Evolutionary conservation across 805 yeast species (phyloP).

Genomic region (Vanderwaltozyma polyspora): DNA sequence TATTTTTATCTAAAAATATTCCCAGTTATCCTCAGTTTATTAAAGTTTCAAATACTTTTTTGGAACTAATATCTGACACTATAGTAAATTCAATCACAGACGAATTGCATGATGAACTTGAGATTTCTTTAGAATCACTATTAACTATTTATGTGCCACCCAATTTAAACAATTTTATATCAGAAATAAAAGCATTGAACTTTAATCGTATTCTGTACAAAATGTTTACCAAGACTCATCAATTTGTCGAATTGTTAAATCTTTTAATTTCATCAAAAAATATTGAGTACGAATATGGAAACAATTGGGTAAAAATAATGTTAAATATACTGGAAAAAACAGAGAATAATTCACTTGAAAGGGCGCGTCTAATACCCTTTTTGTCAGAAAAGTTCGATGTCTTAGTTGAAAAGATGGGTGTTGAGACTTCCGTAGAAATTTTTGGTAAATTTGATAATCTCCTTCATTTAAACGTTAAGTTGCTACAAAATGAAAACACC

Average conservation of each 20-base stretch:
- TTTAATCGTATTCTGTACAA: slow-evolving; percentile 16
- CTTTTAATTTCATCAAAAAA: slow-evolving; percentile 1
- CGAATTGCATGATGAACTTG: slow-evolving; percentile 28
- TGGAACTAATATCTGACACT: slow-evolving; percentile 37
- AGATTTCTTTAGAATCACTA: slow-evolving; percentile 62
- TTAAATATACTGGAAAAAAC: background rate
- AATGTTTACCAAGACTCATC: slow-evolving; percentile 12
- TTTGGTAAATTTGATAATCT: slow-evolving; percentile 12
- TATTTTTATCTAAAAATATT: slow-evolving; percentile 69
- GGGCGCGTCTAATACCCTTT: background rate
- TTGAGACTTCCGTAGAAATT: slow-evolving; percentile 4
- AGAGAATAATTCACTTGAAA: background rate
- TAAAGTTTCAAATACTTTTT: slow-evolving; percentile 49
- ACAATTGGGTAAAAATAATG: background rate
- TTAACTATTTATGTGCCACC: slow-evolving; percentile 56
- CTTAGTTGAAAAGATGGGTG: slow-evolving; percentile 4
- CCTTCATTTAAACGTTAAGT: slow-evolving; percentile 11
- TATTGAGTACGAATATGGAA: slow-evolving; percentile 4
- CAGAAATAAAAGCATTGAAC: slow-evolving; percentile 14
- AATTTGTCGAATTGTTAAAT: slow-evolving; percentile 8
- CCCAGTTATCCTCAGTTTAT: slow-evolving; percentile 82
- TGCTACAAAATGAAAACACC: slow-evolving; percentile 1
- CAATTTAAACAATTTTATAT: slow-evolving; percentile 34
- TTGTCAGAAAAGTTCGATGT: slow-evolving; percentile 10
- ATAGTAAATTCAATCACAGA: slow-evolving; percentile 28